phyloP scores from a whole-genome alignment of 2,329 filamentous ascomycete species.

The Colletotrichum kahawae region DNA sequence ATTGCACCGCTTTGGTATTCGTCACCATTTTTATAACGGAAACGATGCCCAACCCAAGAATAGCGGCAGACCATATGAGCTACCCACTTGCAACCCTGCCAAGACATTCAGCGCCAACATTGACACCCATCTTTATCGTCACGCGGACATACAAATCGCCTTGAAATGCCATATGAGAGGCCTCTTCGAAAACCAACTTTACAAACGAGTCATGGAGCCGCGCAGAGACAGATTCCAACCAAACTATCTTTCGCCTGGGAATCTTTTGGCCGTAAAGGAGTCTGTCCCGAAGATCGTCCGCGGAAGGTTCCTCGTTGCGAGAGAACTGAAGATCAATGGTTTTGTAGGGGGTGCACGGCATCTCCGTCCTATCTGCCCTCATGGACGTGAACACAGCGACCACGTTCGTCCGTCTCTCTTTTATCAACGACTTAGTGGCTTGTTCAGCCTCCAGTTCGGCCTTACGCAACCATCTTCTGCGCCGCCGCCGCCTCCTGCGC shows the following conservation, averaged over 20 bases:
- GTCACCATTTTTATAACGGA: fast-evolving
- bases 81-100: neutral
- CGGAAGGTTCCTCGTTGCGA: neutral
- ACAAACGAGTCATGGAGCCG: neutral
- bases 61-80: neutral
- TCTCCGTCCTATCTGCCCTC: neutral
- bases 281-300: neutral
- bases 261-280: neutral
- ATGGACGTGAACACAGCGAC: neutral
- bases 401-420: too few species aligned
- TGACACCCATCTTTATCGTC: fast-evolving
- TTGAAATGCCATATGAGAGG: neutral
- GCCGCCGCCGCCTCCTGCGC: neutral
- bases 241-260: neutral
- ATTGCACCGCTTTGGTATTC: neutral
- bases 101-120: fast-evolving
- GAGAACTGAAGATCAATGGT: neutral
- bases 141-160: neutral
- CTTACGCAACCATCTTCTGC: neutral
- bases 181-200: neutral
- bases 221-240: neutral
- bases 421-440: too few species aligned
- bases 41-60: fast-evolving
- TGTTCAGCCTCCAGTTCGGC: too few species aligned
- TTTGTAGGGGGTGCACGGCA: neutral